Base-by-base conservation (phyloP, 345 rosid genomes). In the Draba incana region DNA sequence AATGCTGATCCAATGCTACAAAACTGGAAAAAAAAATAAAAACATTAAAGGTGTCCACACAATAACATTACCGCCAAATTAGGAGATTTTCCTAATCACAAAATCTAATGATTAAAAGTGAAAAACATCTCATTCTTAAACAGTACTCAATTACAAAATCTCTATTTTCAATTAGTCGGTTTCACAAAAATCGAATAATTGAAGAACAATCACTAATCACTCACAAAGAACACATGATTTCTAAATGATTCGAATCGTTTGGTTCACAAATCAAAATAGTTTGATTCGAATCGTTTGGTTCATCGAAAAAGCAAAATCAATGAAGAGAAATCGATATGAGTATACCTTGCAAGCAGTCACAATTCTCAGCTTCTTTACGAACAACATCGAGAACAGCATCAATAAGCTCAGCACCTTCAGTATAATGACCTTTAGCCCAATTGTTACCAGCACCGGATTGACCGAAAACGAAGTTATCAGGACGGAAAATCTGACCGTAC, bases 371-470 rank as follows among this genome's bases (percentile, higher is more conserved):
- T 70, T 92, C 98, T 66, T 92, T 92, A 33, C 98, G 88, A 51
- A 92, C 98, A 68, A 92, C 97, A 75, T 92, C 98, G 8, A 92
- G 98, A 78, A 92, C 98, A 30, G 98, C 57, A 64, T 92, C 98
- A 30, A 92, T 92, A 65, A 92, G 81, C 64, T 92, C 97, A 4
- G 98, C 98, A 51, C 98, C 98, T 75, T 92, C 98, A 8, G 98
- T 92, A 61, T 92, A 89, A 56, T 89, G 96, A 68, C 96, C 96
- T 77, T 89, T 89, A 9, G 96, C 96, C 96, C 96, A 88, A 48
- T 86, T 86, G 63, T 88, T 88, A 2, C 96, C 96, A 24, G 96
- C 96, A 8, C 96, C 96, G 8, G 96, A 89, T 75, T 89, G 96
- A 0, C 96, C 96, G 37, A 86, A 86, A 14, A 89, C 96, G 60